Percentiles rank a stretch among this genome's conserved stretches.
Evolutionary conservation across 768 basidiomycete species (phyloP).

Genomic region (Roridomyces roridus): DNA sequence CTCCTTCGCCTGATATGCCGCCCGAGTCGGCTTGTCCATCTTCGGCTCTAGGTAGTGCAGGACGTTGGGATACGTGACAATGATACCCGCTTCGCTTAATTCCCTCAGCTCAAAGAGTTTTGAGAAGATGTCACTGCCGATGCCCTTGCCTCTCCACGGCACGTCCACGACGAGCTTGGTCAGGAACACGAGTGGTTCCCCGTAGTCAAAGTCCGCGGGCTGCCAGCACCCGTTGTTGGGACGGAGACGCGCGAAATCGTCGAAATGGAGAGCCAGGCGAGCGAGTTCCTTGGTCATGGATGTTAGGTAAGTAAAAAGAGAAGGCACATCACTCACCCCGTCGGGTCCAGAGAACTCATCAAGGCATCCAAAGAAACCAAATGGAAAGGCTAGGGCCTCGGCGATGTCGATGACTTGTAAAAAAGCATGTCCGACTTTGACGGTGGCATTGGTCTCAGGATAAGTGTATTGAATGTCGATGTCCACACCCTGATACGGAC

Average conservation of each 20-base stretch:
- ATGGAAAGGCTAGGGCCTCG: not conserved
- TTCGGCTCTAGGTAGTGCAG: not conserved
- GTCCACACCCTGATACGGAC: too few species aligned
- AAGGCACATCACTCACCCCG: conserved; percentile 2
- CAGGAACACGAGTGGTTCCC: not conserved
- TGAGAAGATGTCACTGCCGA: conserved; percentile 3
- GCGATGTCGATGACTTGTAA: conserved; percentile 8
- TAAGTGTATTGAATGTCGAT: not conserved
- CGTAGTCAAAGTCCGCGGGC: not conserved
- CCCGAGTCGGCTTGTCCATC: not conserved
- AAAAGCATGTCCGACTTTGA: not conserved
- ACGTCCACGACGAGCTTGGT: not conserved
- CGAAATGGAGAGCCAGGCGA: conserved; percentile 4
- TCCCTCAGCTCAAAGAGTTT: conserved; percentile 3
- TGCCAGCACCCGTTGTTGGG: conserved; percentile 9
- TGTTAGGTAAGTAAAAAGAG: not conserved
- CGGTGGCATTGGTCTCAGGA: not conserved
- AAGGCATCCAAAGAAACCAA: conserved; percentile 10
- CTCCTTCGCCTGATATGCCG: not conserved
- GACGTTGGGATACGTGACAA: conserved; percentile 8
- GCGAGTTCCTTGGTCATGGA: conserved; percentile 12
- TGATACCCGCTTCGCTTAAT: not conserved
- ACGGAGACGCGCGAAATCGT: not conserved
- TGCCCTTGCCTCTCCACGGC: conserved; percentile 6
- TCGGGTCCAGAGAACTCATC: conserved; percentile 14